Percentiles rank a stretch among this genome's conserved stretches.
phyloP scores from a whole-genome alignment of 768 basidiomycete species.

The Tephrocybe rancida region DNA sequence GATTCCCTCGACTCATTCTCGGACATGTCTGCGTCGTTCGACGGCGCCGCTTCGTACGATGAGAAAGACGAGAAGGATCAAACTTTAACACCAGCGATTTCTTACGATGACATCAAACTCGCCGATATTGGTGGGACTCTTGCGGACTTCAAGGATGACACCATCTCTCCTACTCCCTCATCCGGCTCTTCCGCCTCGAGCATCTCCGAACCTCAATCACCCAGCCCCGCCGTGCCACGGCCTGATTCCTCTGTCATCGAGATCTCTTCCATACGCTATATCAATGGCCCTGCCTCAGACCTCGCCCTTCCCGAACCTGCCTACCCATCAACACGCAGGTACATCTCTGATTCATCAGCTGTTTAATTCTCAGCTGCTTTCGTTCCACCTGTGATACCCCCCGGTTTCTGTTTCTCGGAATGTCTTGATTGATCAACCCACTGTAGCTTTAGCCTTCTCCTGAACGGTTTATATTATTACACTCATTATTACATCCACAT shows the following conservation, averaged over 20 bases:
- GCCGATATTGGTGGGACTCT: constrained; percentile 41
- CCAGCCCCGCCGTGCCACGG: constrained; percentile 24
- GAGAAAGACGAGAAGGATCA: constrained; percentile 34
- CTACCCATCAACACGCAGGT: not conserved
- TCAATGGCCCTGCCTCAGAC: constrained; percentile 1
- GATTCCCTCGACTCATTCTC: constrained; percentile 53
- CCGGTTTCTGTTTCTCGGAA: not conserved
- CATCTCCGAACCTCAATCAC: constrained; percentile 11
- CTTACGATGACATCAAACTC: constrained; percentile 37
- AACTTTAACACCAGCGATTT: constrained; percentile 31
- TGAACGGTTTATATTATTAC: constrained; percentile 5
- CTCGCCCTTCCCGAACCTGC: constrained; percentile 10
- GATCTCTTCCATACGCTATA: constrained; percentile 31
- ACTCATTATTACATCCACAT: constrained; percentile 11
- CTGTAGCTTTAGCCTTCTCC: constrained; percentile 20
- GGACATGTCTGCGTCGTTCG: constrained; percentile 40
- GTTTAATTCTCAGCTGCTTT: constrained; percentile 1
- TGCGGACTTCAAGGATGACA: constrained; percentile 33
- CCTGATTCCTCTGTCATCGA: constrained; percentile 29
- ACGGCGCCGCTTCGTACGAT: constrained; percentile 36
- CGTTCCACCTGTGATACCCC: constrained; percentile 5
- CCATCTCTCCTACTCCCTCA: constrained; percentile 34
- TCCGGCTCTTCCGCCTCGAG: constrained; percentile 41
- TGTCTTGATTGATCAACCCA: not conserved
- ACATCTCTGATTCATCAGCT: constrained; percentile 13